Base-by-base conservation (phyloP, 345 rosid genomes). In the Hibiscus syriacus region DNA sequence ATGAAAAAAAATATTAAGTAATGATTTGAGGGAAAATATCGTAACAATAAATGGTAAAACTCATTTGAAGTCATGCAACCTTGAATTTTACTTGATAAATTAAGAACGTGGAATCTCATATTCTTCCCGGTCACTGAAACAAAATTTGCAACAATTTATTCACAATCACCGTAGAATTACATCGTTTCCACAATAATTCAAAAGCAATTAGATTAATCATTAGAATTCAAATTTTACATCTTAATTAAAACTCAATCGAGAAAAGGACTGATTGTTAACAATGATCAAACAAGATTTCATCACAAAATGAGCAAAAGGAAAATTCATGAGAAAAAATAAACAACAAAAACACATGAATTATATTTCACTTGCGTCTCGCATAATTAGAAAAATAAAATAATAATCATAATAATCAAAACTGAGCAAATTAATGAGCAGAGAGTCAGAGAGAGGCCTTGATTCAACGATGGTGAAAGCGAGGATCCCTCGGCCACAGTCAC, bases 401-500 rank as follows among this genome's bases (percentile, higher is more conserved):
- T 10, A 22, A 60, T 29, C 7, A 62, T 22, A 9, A 59, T 8
- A 56, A 63, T 67, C 29, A 70, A 39, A 27, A 27, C 49, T 67
- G 19, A 16, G 50, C 32, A 55, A 72, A 38, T 41, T 54, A 25
- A 27, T 5, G 55, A 68, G 59, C 16, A 41, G 8, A n/a, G 7
- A 46, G 2, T 6, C 20, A 64, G 17, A 67, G 45, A 26, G 55
- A 13, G 41, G 83, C 97, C 93, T 82, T 84, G 86, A 66, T 66
- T 82, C 70, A 86, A 73, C 22, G 88, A 75, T 74, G 88, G 84
- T 13, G 88, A 87, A 36, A 85, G 84, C 72, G 96, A 82, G 69
- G 87, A 76, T 11, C 64, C 83, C 48, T 83, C 84, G 16, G 81
- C 72, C 71, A 78, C 12, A 53, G 16, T 19, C 10, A 53, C 57